A percentile compares a stretch with the other conserved stretches of the same genome.
phyloP scores from a whole-genome alignment of 2,329 filamentous ascomycete genomes.

The Lecanicillium sp. region DNA sequence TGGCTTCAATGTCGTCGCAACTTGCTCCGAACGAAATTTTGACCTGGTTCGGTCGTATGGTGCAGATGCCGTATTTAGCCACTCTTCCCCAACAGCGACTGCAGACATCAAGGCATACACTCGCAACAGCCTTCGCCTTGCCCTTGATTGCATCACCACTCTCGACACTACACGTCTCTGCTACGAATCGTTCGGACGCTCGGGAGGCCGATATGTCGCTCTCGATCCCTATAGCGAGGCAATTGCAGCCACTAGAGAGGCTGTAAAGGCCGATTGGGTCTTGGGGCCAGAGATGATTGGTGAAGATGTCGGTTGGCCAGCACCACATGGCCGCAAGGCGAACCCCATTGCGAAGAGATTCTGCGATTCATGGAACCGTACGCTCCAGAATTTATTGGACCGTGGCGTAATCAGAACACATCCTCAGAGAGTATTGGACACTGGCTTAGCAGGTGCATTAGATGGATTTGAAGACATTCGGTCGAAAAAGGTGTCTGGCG shows the following conservation, averaged over 20 bases:
- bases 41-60: constrained; percentile 31
- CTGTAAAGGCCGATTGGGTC: not conserved
- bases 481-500: too few species aligned
- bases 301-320: constrained; percentile 1
- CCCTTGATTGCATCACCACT: constrained; percentile 27
- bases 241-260: not conserved
- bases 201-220: constrained; percentile 12
- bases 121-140: constrained; percentile 16
- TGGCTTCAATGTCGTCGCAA: constrained; percentile 4
- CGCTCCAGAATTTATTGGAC: too few species aligned
- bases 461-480: too few species aligned
- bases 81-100: constrained; percentile 18
- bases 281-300: constrained; percentile 1
- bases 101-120: constrained; percentile 16
- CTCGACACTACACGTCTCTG: constrained; percentile 22
- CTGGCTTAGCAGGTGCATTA: too few species aligned
- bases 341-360: not conserved
- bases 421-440: too few species aligned
- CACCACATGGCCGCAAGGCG: constrained; percentile 1
- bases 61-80: constrained; percentile 34
- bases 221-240: constrained; percentile 1
- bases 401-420: too few species aligned
- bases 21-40: constrained; percentile 22
- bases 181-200: constrained; percentile 26
- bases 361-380: too few species aligned